Conservation (phyloP, 306 rosid genomes). For the Alnus glutinosa region DNA sequence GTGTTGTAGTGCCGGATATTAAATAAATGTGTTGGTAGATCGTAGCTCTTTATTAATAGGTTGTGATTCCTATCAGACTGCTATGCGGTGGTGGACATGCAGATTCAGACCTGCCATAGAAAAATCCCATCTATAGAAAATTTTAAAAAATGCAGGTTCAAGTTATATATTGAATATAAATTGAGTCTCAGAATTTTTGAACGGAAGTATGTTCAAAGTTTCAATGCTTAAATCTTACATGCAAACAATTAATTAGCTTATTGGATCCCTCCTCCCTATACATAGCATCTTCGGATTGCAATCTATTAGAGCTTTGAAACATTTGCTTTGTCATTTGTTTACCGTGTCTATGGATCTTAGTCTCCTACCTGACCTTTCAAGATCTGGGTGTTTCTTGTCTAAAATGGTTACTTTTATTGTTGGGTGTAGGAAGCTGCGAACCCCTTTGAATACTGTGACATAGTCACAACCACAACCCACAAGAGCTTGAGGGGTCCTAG, state of each 20-base stretch:
- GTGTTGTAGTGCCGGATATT: background rate
- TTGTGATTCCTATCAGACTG: background rate
- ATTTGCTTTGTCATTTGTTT: background rate
- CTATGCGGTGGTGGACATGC: background rate
- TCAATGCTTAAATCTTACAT: background rate
- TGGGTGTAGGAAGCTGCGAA: constrained; percentile 71
- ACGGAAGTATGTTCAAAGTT: background rate
- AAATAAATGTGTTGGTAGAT: too few relatives aligned
- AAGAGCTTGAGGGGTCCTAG: constrained; percentile 96
- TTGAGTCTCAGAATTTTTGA: background rate
- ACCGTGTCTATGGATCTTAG: background rate
- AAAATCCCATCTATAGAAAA: background rate
- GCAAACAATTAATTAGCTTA: background rate
- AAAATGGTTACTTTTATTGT: background rate
- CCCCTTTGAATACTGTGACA: constrained; percentile 85
- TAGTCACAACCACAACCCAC: constrained; percentile 92
- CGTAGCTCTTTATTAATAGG: too few relatives aligned
- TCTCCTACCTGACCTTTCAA: background rate
- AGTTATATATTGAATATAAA: background rate
- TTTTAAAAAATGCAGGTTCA: background rate
- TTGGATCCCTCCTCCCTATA: background rate
- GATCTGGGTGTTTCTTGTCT: constrained; percentile 7
- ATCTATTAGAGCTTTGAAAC: background rate
- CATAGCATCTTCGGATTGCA: too few relatives aligned
- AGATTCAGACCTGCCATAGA: background rate